Base-by-base conservation (phyloP, 441 rosid genomes). In the Daphne laureola region DNA sequence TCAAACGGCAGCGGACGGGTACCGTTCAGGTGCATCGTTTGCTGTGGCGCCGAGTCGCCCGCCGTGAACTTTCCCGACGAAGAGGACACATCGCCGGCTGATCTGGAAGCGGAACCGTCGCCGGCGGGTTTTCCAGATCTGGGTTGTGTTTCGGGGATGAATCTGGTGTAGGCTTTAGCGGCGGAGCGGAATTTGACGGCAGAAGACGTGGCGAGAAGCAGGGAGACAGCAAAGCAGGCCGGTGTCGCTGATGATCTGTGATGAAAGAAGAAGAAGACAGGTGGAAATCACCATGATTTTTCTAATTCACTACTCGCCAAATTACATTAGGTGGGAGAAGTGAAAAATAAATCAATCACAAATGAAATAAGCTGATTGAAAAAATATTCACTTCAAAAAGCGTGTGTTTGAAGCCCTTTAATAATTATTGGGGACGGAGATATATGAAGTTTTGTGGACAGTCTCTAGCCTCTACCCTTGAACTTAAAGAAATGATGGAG, bases 401-500 rank as follows among this genome's bases (percentile, higher is more conserved):
- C n/a, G n/a, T n/a, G n/a, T n/a, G n/a, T n/a, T n/a, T n/a, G n/a
- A n/a, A n/a, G n/a, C n/a, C n/a, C n/a, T n/a, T n/a, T n/a, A n/a
- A n/a, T n/a, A n/a, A n/a, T n/a, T n/a, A n/a, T n/a, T n/a, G n/a
- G n/a, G n/a, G n/a, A n/a, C n/a, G n/a, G n/a, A n/a, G n/a, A n/a
- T n/a, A n/a, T n/a, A n/a, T 7, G 38, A 31, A 31, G 49, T 55
- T 38, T 55, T 57, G 56, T 36, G 60, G 62, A 43, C 44, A 43
- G 15, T 48, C 67, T 67, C 57, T 69, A 18, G 65, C 78, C 76
- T 73, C 57, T 69, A 18, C 66, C 78, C 76, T 73, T 74, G 71
- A 68, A 78, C 75, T 82, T 83, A 72, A 84, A 84, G 76, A 93
- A 89, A 45, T 83, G 84, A 58, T 81, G 86, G 71, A 93, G 64